Base-by-base conservation (phyloP, 1,284 basidiomycete genomes). In the Acaromyces ingoldii region DNA sequence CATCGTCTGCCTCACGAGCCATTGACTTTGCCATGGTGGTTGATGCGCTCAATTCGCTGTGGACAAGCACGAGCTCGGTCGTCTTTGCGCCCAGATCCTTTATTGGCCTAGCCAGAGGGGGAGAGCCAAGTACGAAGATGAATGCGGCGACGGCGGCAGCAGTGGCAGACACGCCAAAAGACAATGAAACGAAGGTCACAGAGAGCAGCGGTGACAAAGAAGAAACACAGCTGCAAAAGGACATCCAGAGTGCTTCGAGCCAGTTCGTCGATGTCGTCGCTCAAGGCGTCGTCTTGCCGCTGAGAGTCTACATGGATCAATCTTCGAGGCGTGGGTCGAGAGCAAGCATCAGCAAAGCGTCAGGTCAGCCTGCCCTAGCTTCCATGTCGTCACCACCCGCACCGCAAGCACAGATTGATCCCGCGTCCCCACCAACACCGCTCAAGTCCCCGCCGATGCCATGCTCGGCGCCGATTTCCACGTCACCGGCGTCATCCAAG, bases 301-400 rank as follows among this genome's bases (percentile, higher is more conserved):
- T 47, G 36, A 17, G 45, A 25, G 45, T 47, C 10, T 29, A 15
- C 21, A 47, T 47, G 25, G 13, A 39, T n/a, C 45, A 47, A 30
- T 11, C n/a, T 28, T 25, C 21, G 13, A 10, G 41, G 5, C 6
- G 7, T 6, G n/a, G n/a, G n/a, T n/a, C n/a, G n/a, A n/a, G n/a
- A n/a, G n/a, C n/a, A n/a, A n/a, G n/a, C n/a, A n/a, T n/a, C n/a
- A n/a, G n/a, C n/a, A n/a, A n/a, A n/a, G n/a, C n/a, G n/a, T n/a
- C n/a, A n/a, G n/a, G n/a, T n/a, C n/a, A n/a, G n/a, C n/a, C n/a
- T n/a, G 7, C 29, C 7, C 29, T 30, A 19, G 15, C n/a, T 19
- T 11, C n/a, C 37, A 19, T 10, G 2, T 7, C 37, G 7, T 9
- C 13, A 19, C 22, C 37, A 19, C 45, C 15, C 2, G 9, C 21